Evolutionary conservation across 2,329 filamentous ascomycete species (phyloP).

Genomic region (Colletotrichum trifolii): DNA sequence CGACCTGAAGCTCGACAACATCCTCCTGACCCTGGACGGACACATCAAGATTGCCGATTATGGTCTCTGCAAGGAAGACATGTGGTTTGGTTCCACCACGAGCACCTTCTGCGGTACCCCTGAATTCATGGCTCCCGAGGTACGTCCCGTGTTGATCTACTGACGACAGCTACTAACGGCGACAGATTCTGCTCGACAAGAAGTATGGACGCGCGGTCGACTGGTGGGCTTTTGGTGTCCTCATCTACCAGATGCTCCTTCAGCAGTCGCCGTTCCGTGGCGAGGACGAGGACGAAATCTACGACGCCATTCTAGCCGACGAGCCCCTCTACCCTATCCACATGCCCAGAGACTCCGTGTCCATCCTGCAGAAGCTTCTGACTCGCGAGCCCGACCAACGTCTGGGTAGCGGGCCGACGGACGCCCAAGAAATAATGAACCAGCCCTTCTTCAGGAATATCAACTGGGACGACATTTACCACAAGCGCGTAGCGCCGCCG

Average conservation of each 20-base stretch:
- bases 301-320: conserved; percentile 96
- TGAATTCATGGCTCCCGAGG: conserved; percentile 99
- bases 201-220: conserved; percentile 98
- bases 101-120: conserved; percentile 99
- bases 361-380: conserved; percentile 95
- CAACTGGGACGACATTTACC: conserved; percentile 98
- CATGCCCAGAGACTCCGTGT: conserved; percentile 98
- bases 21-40: conserved; percentile 91
- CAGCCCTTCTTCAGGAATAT: conserved; percentile 98
- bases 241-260: conserved; percentile 99
- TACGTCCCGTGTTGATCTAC: conserved; percentile 53
- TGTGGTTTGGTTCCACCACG: conserved; percentile 98
- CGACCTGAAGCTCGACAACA: conserved; percentile 93
- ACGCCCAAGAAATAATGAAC: conserved; percentile 98
- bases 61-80: conserved; percentile 98
- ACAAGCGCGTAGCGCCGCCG: conserved; percentile 90
- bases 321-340: conserved; percentile 98
- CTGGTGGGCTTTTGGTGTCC: conserved; percentile 99
- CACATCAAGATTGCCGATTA: conserved; percentile 99
- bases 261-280: conserved; percentile 99
- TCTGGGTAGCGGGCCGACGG: conserved; percentile 92
- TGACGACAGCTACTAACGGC: not conserved
- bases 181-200: conserved; percentile 93
- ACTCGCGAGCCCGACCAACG: conserved; percentile 94
- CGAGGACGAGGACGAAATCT: conserved; percentile 99